These are phyloP conservation scores for Cryptococcus sp. DNA, from an alignment of 1,284 basidiomycete species.

Conservation along the genomic window DNA sequence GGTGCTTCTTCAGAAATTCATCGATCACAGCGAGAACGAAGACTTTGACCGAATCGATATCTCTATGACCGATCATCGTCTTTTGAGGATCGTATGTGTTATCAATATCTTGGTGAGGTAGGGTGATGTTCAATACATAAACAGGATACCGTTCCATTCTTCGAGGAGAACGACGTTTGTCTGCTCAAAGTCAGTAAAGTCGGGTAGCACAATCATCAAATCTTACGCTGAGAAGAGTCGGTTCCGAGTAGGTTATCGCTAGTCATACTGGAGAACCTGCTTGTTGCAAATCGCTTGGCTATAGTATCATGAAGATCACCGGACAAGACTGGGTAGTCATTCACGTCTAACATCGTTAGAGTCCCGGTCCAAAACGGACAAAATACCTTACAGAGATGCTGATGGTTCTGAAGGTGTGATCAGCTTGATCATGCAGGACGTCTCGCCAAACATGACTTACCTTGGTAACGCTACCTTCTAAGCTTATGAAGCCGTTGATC, in stretches of 20 bases:
- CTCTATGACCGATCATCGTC: conserved; percentile 58
- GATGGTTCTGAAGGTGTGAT: conserved; percentile 58
- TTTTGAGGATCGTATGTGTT: conserved; percentile 74
- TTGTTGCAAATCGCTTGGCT: conserved; percentile 56
- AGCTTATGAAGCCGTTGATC: conserved; percentile 73
- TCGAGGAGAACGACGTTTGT: conserved; percentile 64
- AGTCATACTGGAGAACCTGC: conserved; percentile 24
- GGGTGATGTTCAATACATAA: conserved; percentile 69
- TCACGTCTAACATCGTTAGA: conserved; percentile 62
- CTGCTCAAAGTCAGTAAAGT: conserved; percentile 8
- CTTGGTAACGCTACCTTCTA: conserved; percentile 67
- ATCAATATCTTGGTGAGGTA: conserved; percentile 65
- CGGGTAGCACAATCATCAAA: not conserved
- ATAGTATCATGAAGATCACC: conserved; percentile 69
- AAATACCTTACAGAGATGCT: conserved; percentile 66
- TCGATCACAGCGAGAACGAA: conserved; percentile 61
- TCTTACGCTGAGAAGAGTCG: conserved; percentile 1
- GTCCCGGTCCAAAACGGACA: not conserved
- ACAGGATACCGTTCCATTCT: conserved; percentile 64
- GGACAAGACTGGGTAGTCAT: conserved; percentile 64
- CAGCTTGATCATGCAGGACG: not conserved
- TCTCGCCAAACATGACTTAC: conserved; percentile 47
- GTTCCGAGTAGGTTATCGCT: not conserved
- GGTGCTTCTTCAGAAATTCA: conserved; percentile 62
- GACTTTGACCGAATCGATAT: conserved; percentile 53